Base-by-base conservation (phyloP, 805 yeast genomes). In the Nakazawaea ishiwadae region DNA sequence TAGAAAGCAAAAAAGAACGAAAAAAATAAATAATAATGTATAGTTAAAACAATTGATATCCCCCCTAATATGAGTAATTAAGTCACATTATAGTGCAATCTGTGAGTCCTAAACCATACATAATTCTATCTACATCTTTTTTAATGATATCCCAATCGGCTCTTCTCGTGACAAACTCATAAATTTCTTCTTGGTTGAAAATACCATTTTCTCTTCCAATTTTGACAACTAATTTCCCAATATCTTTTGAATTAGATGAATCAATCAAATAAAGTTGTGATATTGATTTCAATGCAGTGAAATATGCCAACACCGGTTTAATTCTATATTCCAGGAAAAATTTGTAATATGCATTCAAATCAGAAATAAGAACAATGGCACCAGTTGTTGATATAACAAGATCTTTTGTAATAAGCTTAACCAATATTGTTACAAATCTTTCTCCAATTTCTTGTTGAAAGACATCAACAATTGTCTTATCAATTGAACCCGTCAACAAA, bases 401-500 rank as follows among this genome's bases (percentile, higher is more conserved):
- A 53, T 80, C 79, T 37, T 75, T 71, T 51, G 89, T 87, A 43
- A 93, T 69, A 44, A 84, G 77, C 55, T 87, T 89, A 31, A 87
- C 84, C 21, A 93, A 65, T 1, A 81, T 69, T 29, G 75, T 79
- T 54, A 87, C 88, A 46, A 93, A 81, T 32, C 98, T 60, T 58
- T 88, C 86, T 0, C 96, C 96, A 26, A 91, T 81, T 54, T 93
- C 99, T 55, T 90, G 96, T 52, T 90, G 93, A 55, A 89, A 93
- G 0, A 91, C 95, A 51, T 90, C 98, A 19, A 90, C 74, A 10
- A 95, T 82, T 1, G 88, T 75, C 55, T 83, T 86, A 42, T 91
- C 98, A 0, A 96, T 86, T 4, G 93, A 75, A 1, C 90, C 95
- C 14, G 75, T 78, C 32, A 88, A 63, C 39, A 87, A 61, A 45